These are phyloP conservation scores for Brassica cretica DNA, from an alignment of 345 rosid genomes.

Conservation along the genomic window DNA sequence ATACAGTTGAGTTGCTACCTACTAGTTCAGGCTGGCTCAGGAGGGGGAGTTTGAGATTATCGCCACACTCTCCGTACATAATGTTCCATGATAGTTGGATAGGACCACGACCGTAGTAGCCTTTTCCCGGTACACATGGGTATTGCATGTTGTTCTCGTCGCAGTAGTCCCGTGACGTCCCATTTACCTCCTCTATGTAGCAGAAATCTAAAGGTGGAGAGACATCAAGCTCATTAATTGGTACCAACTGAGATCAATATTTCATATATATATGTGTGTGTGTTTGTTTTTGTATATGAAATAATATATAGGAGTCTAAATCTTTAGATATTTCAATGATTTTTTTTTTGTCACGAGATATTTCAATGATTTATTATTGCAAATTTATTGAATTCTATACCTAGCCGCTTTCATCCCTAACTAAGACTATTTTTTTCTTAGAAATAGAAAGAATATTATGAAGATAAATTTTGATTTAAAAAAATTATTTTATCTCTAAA, in stretches of 20 bases:
- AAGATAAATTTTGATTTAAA: neutral
- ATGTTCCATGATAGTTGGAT: conserved; percentile 57
- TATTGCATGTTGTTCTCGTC: conserved; percentile 44
- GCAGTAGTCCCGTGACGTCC: conserved; percentile 53
- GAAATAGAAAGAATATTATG: neutral
- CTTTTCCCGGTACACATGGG: conserved; percentile 54
- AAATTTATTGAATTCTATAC: neutral
- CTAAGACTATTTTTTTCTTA: neutral
- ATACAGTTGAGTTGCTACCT: conserved; percentile 38
- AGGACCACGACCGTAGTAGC: conserved; percentile 64
- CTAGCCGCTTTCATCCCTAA: neutral
- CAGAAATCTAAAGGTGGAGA: conserved; percentile 52
- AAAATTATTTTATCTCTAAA: neutral
- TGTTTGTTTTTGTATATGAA: neutral
- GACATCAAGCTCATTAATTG: neutral
- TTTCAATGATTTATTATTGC: neutral
- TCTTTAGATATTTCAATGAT: neutral
- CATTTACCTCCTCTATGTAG: conserved; percentile 58
- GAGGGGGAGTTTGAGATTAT: conserved; percentile 39
- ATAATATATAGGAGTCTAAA: neutral
- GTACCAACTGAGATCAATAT: neutral
- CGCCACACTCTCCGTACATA: conserved; percentile 56
- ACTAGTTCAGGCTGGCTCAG: conserved; percentile 49
- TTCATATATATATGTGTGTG: neutral
- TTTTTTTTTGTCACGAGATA: too few relatives aligned